Percentiles rank a stretch among this genome's conserved stretches.
Conservation (phyloP, 1,284 basidiomycete genomes). For the Phenoliferia sp. region DNA sequence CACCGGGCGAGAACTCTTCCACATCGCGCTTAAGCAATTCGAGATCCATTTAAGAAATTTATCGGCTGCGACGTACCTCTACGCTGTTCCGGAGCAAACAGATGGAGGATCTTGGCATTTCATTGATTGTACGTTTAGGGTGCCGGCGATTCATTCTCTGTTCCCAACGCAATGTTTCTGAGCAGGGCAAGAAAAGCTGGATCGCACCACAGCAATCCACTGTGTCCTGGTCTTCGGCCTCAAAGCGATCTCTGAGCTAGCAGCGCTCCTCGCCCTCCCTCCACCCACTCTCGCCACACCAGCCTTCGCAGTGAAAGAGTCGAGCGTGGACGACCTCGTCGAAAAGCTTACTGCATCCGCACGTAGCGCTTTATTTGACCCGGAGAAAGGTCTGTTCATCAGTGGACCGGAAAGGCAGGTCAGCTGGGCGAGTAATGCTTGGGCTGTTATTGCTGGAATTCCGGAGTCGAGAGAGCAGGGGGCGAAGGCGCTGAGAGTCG, state of each 20-base stretch:
- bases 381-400: conserved; percentile 15
- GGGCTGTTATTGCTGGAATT: conserved; percentile 33
- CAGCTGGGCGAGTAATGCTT: conserved; percentile 35
- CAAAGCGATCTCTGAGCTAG: conserved; percentile 12
- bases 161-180: neutral
- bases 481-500: conserved; percentile 14
- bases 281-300: neutral
- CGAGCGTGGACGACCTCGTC: neutral
- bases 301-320: neutral
- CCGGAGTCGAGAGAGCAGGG: conserved; percentile 18
- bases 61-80: conserved; percentile 9
- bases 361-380: neutral
- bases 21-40: conserved; percentile 30
- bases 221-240: conserved; percentile 29
- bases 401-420: conserved; percentile 27
- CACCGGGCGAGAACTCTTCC: conserved; percentile 31
- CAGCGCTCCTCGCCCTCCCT: conserved; percentile 4
- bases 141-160: neutral
- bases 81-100: conserved; percentile 1
- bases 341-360: neutral
- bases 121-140: conserved; percentile 25
- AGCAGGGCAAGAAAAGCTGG: conserved; percentile 29
- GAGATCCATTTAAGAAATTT: conserved; percentile 19
- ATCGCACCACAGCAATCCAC: conserved; percentile 26
- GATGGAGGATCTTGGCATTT: conserved; percentile 28